phyloP scores from a whole-genome alignment of 805 yeast species.

The Candida palmyrensis region DNA sequence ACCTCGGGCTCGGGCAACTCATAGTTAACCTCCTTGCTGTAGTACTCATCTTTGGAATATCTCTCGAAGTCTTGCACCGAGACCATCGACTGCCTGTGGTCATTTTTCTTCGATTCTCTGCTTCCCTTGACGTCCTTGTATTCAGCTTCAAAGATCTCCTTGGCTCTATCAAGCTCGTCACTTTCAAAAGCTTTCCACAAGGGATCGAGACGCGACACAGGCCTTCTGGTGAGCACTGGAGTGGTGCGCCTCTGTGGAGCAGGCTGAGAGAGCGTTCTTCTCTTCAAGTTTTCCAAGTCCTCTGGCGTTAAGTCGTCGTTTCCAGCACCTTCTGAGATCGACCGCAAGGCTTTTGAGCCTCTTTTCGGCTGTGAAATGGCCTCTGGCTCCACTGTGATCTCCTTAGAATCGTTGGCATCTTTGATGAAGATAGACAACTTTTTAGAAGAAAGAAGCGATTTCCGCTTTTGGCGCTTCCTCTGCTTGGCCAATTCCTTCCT shows the following conservation, averaged over 20 bases:
- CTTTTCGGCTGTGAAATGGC: conserved; percentile 33
- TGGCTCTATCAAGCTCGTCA: conserved; percentile 39
- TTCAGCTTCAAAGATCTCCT: conserved; percentile 37
- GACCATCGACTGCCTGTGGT: conserved; percentile 30
- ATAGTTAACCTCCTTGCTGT: conserved; percentile 14
- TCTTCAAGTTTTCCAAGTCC: conserved; percentile 40
- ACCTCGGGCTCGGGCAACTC: conserved; percentile 34
- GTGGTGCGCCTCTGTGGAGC: conserved; percentile 24
- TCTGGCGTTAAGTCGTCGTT: conserved; percentile 37
- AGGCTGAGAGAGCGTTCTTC: conserved; percentile 44
- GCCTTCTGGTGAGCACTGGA: conserved; percentile 45
- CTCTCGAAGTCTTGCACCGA: conserved; percentile 22
- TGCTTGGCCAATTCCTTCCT: conserved; percentile 43
- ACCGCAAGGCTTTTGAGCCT: conserved; percentile 29
- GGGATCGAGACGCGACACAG: conserved; percentile 54
- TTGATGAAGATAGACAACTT: conserved; percentile 32
- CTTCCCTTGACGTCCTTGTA: conserved; percentile 15
- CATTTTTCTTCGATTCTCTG: conserved; percentile 6
- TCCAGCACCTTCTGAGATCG: conserved; percentile 31
- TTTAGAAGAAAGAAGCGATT: conserved; percentile 32
- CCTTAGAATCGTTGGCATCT: conserved; percentile 25
- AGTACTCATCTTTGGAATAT: conserved; percentile 15
- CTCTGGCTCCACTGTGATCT: conserved; percentile 22
- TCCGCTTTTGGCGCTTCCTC: conserved; percentile 37
- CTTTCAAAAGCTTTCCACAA: conserved; percentile 48